These are phyloP conservation scores for Phytophthora cajani DNA, from an alignment of 352 stramenopile species.

Conservation along the genomic window DNA sequence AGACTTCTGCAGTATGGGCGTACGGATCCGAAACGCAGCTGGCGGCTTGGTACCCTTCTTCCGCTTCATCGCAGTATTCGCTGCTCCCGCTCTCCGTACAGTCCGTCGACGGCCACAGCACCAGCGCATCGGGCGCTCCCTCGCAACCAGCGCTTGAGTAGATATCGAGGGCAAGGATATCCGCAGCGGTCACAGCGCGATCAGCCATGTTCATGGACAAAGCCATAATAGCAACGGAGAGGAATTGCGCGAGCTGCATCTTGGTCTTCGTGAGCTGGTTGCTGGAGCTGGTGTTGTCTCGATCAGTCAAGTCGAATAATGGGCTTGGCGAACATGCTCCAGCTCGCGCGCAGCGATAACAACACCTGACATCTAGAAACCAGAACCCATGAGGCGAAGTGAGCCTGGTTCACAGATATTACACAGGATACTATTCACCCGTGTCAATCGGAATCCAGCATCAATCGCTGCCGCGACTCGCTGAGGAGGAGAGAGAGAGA, in stretches of 20 bases:
- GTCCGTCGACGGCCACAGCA: background rate
- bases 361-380: background rate
- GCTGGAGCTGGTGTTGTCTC: background rate
- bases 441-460: background rate
- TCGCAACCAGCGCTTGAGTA: background rate
- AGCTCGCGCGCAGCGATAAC: background rate
- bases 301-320: background rate
- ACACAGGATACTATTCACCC: background rate
- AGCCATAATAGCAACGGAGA: background rate
- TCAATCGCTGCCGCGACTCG: background rate
- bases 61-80: background rate
- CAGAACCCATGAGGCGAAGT: background rate
- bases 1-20: background rate
- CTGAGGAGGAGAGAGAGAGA: too few relatives aligned
- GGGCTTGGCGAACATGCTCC: background rate
- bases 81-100: background rate
- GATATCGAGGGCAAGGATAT: background rate
- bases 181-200: background rate
- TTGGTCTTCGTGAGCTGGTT: background rate
- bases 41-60: background rate
- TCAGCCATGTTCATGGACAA: background rate
- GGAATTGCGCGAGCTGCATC: background rate
- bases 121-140: background rate
- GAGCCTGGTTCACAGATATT: background rate
- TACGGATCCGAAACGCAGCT: slow-evolving; percentile 1